Evolutionary conservation across 768 basidiomycete genomes (phyloP).

Genomic region (Kwoniella shandongensis): DNA sequence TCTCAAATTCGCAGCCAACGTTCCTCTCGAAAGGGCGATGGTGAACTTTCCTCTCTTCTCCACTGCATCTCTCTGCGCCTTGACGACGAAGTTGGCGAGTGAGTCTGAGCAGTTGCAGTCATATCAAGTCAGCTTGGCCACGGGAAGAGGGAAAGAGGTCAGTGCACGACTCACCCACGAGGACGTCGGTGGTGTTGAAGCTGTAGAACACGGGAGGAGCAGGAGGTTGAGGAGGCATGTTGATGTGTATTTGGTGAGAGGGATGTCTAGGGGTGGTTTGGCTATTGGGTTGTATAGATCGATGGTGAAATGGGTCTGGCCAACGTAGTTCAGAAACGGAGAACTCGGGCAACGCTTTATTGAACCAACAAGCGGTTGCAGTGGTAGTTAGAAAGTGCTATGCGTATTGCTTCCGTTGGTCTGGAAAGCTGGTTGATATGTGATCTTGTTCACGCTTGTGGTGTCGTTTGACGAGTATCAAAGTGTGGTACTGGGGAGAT

Average conservation of each 20-base stretch:
- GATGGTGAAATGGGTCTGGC: not conserved
- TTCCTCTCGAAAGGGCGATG: slow-evolving; percentile 89
- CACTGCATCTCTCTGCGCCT: slow-evolving; percentile 84
- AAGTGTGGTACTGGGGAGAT: no score
- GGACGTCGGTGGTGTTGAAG: slow-evolving; percentile 62
- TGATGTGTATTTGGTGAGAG: no score
- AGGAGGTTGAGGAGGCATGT: slow-evolving; percentile 55
- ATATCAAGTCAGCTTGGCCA: not conserved
- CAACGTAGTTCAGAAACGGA: not conserved
- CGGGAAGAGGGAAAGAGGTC: not conserved
- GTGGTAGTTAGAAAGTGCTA: no score
- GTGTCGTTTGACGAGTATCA: no score
- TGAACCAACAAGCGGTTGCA: no score
- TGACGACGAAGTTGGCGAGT: slow-evolving; percentile 78
- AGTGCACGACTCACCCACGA: slow-evolving; percentile 56
- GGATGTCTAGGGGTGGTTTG: no score
- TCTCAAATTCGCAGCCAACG: slow-evolving; percentile 71
- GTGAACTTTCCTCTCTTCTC: slow-evolving; percentile 89
- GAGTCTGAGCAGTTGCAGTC: slow-evolving; percentile 56
- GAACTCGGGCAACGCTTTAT: no score
- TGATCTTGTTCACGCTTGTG: no score
- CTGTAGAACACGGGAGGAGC: slow-evolving; percentile 69
- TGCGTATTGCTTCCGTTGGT: no score
- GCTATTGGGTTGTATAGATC: no score
- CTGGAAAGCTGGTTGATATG: no score